A percentile compares a stretch with the other conserved stretches of the same genome.
Conservation (phyloP, 495 filamentous ascomycete species). For the Hamigera avellanea region DNA sequence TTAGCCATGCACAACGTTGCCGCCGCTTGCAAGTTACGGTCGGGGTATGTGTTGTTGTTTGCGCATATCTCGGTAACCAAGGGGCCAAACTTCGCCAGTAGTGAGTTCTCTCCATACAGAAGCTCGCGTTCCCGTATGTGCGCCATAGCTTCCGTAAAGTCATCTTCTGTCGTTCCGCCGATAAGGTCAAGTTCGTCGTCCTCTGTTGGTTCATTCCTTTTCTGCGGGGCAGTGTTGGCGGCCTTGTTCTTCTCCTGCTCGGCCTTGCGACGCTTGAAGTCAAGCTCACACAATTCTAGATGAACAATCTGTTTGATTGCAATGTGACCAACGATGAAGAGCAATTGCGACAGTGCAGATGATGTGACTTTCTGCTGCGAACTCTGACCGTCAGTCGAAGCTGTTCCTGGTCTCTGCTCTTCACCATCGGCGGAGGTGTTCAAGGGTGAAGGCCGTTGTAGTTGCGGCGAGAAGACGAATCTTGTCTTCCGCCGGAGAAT, state of each 20-base stretch:
- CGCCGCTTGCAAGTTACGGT: constrained; percentile 79
- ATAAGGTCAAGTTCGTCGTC: constrained; percentile 88
- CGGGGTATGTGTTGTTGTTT: constrained; percentile 81
- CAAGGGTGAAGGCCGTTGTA: constrained; percentile 22
- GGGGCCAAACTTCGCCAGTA: constrained; percentile 81
- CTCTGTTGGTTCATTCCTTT: constrained; percentile 36
- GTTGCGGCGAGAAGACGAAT: constrained; percentile 53
- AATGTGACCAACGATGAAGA: constrained; percentile 94
- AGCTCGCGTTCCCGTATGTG: constrained; percentile 92
- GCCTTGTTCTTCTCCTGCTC: constrained; percentile 81
- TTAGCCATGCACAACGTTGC: constrained; percentile 96
- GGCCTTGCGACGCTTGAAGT: constrained; percentile 93
- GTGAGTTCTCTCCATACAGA: constrained; percentile 72
- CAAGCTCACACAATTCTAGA: constrained; percentile 89
- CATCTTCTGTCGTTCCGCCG: constrained; percentile 93
- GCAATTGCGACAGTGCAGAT: constrained; percentile 72
- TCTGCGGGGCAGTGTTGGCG: constrained; percentile 32
- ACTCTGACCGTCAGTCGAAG: constrained; percentile 19
- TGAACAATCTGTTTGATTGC: constrained; percentile 99
- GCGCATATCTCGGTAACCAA: constrained; percentile 86
- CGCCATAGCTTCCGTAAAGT: constrained; percentile 93
- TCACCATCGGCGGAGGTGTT: constrained; percentile 19
- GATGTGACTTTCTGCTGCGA: constrained; percentile 35
- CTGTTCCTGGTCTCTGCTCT: constrained; percentile 37
- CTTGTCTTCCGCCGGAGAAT: constrained; percentile 80